phyloP scores from a whole-genome alignment of 148 eudicot species.

The Rheum nobile region DNA sequence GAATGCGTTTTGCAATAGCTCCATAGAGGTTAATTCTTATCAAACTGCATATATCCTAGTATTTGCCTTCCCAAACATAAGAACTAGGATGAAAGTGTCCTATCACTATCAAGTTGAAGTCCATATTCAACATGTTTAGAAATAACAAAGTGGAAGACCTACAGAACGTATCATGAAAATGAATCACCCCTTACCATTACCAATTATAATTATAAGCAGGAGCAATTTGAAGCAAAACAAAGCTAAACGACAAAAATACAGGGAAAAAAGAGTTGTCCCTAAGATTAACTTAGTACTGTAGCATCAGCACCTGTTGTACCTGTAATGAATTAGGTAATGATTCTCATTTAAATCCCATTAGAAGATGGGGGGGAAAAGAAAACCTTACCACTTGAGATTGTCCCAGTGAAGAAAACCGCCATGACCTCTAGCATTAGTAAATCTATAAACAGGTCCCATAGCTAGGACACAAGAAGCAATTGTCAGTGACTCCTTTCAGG shows the following conservation, averaged over 20 bases:
- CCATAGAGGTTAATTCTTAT: too few relatives aligned
- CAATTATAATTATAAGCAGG: background rate
- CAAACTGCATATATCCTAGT: too few relatives aligned
- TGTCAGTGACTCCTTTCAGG: background rate
- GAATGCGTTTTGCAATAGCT: background rate
- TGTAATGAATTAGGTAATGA: too few relatives aligned
- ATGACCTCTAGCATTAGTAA: slow-evolving; percentile 75
- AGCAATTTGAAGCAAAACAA: background rate
- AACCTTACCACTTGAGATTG: slow-evolving; percentile 37
- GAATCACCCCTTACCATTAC: background rate
- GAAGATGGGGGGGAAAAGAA: too few relatives aligned
- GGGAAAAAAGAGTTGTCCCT: background rate
- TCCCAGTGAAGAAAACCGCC: slow-evolving; percentile 84
- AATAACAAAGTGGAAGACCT: background rate
- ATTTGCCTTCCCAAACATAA: too few relatives aligned
- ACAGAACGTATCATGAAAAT: background rate
- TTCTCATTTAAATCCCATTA: background rate
- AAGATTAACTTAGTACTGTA: too few relatives aligned
- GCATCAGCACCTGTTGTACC: too few relatives aligned
- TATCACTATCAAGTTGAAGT: too few relatives aligned
- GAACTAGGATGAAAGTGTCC: background rate
- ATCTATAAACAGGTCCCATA: slow-evolving; percentile 58
- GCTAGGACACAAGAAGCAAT: slow-evolving; percentile 19
- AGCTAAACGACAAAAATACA: background rate
- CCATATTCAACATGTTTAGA: too few relatives aligned